A percentile compares a stretch with the other conserved stretches of the same genome.
These are phyloP conservation scores for Chrysoporthe austroafricana DNA, from an alignment of 2,329 filamentous ascomycete species.

Conservation along the genomic window DNA sequence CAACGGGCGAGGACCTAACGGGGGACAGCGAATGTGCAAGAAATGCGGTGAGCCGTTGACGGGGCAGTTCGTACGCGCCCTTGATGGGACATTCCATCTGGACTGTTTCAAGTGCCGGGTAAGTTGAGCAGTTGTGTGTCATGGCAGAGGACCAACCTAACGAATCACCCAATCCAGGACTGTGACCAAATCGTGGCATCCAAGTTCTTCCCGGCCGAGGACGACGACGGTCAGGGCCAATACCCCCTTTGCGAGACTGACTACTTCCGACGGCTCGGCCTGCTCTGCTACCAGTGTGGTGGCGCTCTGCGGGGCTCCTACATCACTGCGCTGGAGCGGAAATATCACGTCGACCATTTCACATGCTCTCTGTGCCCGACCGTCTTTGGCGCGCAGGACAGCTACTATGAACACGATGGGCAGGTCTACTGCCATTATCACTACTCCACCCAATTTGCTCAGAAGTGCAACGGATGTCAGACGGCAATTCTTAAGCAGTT, in stretches of 20 bases:
- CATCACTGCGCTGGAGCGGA: slow-evolving; percentile 95
- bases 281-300: slow-evolving; percentile 90
- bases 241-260: slow-evolving; percentile 98
- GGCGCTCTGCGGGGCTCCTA: slow-evolving; percentile 94
- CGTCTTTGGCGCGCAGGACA: slow-evolving; percentile 97
- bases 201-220: slow-evolving; percentile 97
- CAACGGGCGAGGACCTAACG: slow-evolving; percentile 59
- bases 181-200: slow-evolving; percentile 96
- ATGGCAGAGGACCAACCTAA: slow-evolving; percentile 17
- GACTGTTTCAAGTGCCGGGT: slow-evolving; percentile 98
- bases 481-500: slow-evolving; percentile 98
- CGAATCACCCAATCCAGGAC: slow-evolving; percentile 62
- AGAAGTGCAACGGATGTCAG: slow-evolving; percentile 94
- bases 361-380: slow-evolving; percentile 97
- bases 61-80: slow-evolving; percentile 92
- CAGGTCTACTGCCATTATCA: slow-evolving; percentile 98
- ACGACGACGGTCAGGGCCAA: slow-evolving; percentile 81
- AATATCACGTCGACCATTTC: slow-evolving; percentile 99
- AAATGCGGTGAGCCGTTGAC: slow-evolving; percentile 88
- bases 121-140: slow-evolving; percentile 44
- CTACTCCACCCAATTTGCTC: slow-evolving; percentile 96
- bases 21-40: slow-evolving; percentile 71
- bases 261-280: slow-evolving; percentile 89
- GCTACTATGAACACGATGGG: slow-evolving; percentile 97
- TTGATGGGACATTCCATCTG: slow-evolving; percentile 92